phyloP scores from a whole-genome alignment of 805 yeast genomes.

The Kuraishia ogatae region DNA sequence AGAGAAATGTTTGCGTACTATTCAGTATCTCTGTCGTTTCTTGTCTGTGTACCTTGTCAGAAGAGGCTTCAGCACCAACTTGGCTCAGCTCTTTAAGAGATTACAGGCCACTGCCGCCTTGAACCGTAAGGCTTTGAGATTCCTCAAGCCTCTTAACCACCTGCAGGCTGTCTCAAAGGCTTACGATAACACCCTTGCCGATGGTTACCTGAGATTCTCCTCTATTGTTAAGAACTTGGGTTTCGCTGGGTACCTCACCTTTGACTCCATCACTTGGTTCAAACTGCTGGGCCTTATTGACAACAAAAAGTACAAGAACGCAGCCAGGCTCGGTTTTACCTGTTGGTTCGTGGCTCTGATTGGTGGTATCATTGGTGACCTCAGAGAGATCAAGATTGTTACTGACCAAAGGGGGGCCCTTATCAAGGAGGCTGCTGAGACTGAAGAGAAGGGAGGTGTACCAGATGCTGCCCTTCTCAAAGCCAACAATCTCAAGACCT shows the following conservation, averaged over 20 bases:
- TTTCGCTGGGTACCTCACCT: slow-evolving; percentile 51
- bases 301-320: slow-evolving; percentile 27
- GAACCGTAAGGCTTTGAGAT: slow-evolving; percentile 77
- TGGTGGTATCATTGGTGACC: slow-evolving; percentile 52
- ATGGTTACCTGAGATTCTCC: slow-evolving; percentile 42
- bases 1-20: slow-evolving; percentile 70
- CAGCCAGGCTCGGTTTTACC: slow-evolving; percentile 52
- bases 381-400: slow-evolving; percentile 43
- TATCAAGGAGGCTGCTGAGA: slow-evolving; percentile 9
- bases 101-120: slow-evolving; percentile 57
- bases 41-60: slow-evolving; percentile 52
- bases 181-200: slow-evolving; percentile 61
- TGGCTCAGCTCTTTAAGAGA: slow-evolving; percentile 40
- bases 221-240: slow-evolving; percentile 50
- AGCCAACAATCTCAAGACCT: slow-evolving; percentile 33
- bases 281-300: slow-evolving; percentile 49
- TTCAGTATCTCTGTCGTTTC: slow-evolving; percentile 77
- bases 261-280: slow-evolving; percentile 58
- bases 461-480: slow-evolving; percentile 21
- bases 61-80: slow-evolving; percentile 40
- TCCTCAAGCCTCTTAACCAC: slow-evolving; percentile 73
- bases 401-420: slow-evolving; percentile 24
- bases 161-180: slow-evolving; percentile 60
- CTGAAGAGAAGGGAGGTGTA: slow-evolving; percentile 30
- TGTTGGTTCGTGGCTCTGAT: slow-evolving; percentile 73